These are phyloP conservation scores for Alloteropsis angusta DNA, from an alignment of 202 grass and related monocot genomes.

Conservation along the genomic window DNA sequence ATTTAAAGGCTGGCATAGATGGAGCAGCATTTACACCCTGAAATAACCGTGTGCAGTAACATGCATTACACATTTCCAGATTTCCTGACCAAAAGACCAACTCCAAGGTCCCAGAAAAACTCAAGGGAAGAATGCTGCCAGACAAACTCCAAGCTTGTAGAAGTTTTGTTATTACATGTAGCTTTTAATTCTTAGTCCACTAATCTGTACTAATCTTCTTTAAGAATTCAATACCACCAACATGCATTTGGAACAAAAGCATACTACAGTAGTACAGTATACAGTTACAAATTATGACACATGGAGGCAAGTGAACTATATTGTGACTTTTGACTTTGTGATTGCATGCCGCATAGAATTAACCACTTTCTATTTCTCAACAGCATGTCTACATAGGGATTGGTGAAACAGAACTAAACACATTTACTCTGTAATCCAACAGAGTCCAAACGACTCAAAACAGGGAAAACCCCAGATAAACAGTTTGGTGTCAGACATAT, in stretches of 20 bases:
- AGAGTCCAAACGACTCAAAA: background rate
- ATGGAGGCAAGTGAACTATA: background rate
- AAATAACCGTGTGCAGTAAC: conserved; percentile 22
- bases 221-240: conserved; percentile 1
- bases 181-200: background rate
- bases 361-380: background rate
- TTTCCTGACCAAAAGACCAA: background rate
- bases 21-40: conserved; percentile 36
- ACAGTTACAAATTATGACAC: too few relatives aligned
- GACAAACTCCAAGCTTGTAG: background rate
- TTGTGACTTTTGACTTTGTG: background rate
- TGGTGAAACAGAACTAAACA: background rate
- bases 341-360: conserved; percentile 5
- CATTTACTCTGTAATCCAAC: background rate
- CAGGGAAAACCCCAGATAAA: background rate
- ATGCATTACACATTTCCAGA: background rate
- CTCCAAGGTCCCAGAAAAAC: background rate
- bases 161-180: background rate
- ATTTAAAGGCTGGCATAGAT: conserved; percentile 43
- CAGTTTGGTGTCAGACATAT: background rate
- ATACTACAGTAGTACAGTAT: background rate
- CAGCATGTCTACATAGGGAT: background rate
- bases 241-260: background rate
- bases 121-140: background rate
- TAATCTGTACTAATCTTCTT: background rate